Evolutionary conservation across 2,329 filamentous ascomycete genomes (phyloP), one percentile per base, ranked within the genome.

Genomic region (Dothideomycetidae sp.): DNA sequence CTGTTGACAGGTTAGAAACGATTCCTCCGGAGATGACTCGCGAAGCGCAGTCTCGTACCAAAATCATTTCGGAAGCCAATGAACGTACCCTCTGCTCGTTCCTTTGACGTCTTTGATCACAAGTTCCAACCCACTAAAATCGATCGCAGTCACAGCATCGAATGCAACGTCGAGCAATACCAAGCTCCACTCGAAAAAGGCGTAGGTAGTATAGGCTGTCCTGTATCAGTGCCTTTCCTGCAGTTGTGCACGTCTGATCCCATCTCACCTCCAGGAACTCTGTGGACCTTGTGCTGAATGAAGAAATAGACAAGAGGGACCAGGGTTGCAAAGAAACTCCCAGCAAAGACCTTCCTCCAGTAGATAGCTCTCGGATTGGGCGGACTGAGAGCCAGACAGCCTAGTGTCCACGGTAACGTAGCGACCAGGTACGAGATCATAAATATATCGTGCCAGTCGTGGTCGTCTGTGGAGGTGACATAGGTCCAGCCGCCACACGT

Each of bases 401-500:
- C 90, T 33, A 84, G 59, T 2, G 88, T 98, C 90, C 90, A 98
- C 2, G 90, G 90, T 37, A 98, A 67, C 2, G 90, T 96, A 21
- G 84, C 81, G 31, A 98, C 78, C 39, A 98, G 68, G 59, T 98
- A 98, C 10, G 85, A 92, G 49, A 98, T 94, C 90, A 98, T 98
- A 58, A 98, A 88, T 45, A 96, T 88, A 54, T 98, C 90, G 58
- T 98, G 90, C 86, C 85, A 96, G 60, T 93, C 77, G 59, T 98
- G 90, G 57, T 96, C 84, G 56, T 98, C 90, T 30, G 90, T 98
- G 44, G 90, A 96, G 16, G 90, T 98, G 44, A 98, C 77, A 59
- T 96, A 98, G 37, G 90, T 94, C 88, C 90, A 98, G 42, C 90
- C 90, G 50, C 88, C 90, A 54, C 90, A 98, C 3, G 85, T 93